These are phyloP conservation scores for Caloboletus firmus DNA, from an alignment of 1,284 basidiomycete species.

Conservation along the genomic window DNA sequence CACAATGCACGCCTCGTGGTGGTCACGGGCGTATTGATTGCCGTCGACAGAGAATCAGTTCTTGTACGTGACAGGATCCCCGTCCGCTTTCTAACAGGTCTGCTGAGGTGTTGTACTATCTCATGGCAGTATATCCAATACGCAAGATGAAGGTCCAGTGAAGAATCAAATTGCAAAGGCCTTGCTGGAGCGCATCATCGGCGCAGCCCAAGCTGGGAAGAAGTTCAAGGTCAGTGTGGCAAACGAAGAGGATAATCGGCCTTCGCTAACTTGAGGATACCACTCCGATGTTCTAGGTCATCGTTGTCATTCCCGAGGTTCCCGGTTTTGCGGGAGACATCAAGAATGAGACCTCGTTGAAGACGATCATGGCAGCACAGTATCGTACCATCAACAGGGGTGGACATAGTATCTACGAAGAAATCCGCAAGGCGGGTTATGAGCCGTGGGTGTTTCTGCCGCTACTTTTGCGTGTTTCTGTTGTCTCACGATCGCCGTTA, in stretches of 20 bases:
- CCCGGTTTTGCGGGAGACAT: slow-evolving; percentile 84
- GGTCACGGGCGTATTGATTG: slow-evolving; percentile 1
- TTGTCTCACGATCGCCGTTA: slow-evolving; percentile 33
- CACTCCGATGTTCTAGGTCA: slow-evolving; percentile 47
- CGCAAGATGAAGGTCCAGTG: slow-evolving; percentile 62
- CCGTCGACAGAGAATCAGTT: slow-evolving; percentile 80
- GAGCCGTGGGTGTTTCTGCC: slow-evolving; percentile 66
- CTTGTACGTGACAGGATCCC: slow-evolving; percentile 66
- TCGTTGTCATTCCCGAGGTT: slow-evolving; percentile 81
- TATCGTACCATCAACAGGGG: slow-evolving; percentile 88
- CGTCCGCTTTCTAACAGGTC: neutral
- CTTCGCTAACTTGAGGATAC: slow-evolving; percentile 6
- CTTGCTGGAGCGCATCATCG: slow-evolving; percentile 78
- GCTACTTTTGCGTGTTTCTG: neutral
- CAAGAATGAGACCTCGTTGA: slow-evolving; percentile 66
- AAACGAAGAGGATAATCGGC: neutral
- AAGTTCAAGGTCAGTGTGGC: slow-evolving; percentile 70
- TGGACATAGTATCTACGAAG: slow-evolving; percentile 82
- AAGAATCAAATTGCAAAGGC: slow-evolving; percentile 84
- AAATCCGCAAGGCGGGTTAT: slow-evolving; percentile 74
- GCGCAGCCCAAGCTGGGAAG: slow-evolving; percentile 66
- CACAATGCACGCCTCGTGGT: slow-evolving; percentile 16
- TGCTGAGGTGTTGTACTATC: slow-evolving; percentile 16
- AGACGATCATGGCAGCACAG: slow-evolving; percentile 82
- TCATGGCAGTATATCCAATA: slow-evolving; percentile 77